phyloP scores from a whole-genome alignment of 1,139 yeast species.

The Blastobotrys ciferrii region DNA sequence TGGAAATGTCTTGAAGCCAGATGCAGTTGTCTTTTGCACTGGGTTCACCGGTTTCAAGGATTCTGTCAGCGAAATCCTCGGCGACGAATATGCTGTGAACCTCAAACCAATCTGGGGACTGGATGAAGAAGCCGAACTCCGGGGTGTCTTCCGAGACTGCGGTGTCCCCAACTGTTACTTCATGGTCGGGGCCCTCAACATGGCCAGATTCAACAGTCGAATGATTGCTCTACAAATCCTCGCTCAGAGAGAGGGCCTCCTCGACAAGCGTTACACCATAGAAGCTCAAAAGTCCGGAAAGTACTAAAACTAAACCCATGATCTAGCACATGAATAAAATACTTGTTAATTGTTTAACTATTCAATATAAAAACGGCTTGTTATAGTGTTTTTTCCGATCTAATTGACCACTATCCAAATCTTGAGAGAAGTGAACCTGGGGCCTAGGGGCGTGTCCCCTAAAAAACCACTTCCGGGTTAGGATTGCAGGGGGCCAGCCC shows the following conservation, averaged over 20 bases:
- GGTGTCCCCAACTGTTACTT: constrained; percentile 24
- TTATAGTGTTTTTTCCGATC: too few relatives aligned
- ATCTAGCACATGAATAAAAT: too few relatives aligned
- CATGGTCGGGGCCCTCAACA: constrained; percentile 25
- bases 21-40: constrained; percentile 46
- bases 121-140: constrained; percentile 25
- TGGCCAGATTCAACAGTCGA: constrained; percentile 24
- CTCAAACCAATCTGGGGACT: constrained; percentile 26
- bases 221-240: constrained; percentile 26
- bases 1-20: constrained; percentile 39
- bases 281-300: constrained; percentile 18
- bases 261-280: constrained; percentile 20
- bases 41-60: constrained; percentile 47
- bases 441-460: too few relatives aligned
- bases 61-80: constrained; percentile 37
- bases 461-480: too few relatives aligned
- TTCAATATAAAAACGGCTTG: too few relatives aligned
- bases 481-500: too few relatives aligned
- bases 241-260: constrained; percentile 23
- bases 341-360: too few relatives aligned
- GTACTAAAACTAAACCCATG: too few relatives aligned
- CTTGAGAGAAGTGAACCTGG: too few relatives aligned
- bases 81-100: constrained; percentile 12
- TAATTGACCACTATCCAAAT: too few relatives aligned
- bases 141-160: constrained; percentile 21